phyloP scores from a whole-genome alignment of 805 yeast genomes.

The Candida fluviatilis region DNA sequence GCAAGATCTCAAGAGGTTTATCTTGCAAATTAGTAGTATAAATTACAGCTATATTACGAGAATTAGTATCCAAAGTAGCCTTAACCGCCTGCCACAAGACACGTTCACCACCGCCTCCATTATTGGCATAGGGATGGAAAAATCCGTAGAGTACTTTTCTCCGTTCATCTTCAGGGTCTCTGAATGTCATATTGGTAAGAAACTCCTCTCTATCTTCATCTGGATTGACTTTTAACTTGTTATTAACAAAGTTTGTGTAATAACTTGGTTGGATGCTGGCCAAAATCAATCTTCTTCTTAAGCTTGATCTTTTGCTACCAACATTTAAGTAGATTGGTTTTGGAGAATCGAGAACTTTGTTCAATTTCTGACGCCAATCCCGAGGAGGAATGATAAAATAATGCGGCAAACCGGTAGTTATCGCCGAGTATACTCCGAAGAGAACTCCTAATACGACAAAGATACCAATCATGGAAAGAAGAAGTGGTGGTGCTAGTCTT shows the following conservation, averaged over 20 bases:
- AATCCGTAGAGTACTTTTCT: conserved; percentile 65
- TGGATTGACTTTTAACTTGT: conserved; percentile 31
- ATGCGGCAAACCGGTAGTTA: conserved; percentile 26
- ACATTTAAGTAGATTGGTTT: conserved; percentile 33
- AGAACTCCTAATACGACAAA: conserved; percentile 6
- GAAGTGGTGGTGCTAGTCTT: too few species aligned
- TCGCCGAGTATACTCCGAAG: conserved; percentile 15
- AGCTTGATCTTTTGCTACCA: conserved; percentile 36
- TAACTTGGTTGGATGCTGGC: conserved; percentile 34
- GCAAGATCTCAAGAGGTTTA: conserved; percentile 45
- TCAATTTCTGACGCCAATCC: conserved; percentile 33
- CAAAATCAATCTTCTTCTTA: conserved; percentile 31
- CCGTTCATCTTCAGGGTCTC: conserved; percentile 31
- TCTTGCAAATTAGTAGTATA: conserved; percentile 66
- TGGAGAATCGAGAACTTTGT: conserved; percentile 25
- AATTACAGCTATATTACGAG: conserved; percentile 54
- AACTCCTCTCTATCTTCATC: conserved; percentile 24
- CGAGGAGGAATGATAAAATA: conserved; percentile 36
- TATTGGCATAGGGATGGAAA: conserved; percentile 93
- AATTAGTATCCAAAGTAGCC: conserved; percentile 52
- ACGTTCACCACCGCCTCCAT: conserved; percentile 98
- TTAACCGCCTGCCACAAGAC: conserved; percentile 93
- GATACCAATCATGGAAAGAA: neutral
- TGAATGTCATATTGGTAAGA: conserved; percentile 21
- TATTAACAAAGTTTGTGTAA: conserved; percentile 35